A percentile compares a stretch with the other conserved stretches of the same genome.
Evolutionary conservation across 2,329 filamentous ascomycete species (phyloP).

Genomic region (Fusarium nurragi): DNA sequence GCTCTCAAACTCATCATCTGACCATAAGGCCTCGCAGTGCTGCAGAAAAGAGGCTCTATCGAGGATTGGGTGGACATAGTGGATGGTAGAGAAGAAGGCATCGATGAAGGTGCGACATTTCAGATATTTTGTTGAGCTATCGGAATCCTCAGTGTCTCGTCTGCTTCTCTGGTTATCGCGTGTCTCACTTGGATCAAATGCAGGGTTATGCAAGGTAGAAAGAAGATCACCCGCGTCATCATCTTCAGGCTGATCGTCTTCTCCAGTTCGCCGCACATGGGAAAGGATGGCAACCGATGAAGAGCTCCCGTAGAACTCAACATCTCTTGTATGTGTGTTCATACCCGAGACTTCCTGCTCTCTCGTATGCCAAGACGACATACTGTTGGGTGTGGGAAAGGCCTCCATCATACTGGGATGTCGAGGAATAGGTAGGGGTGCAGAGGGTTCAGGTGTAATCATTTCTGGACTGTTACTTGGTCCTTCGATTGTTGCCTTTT

Average conservation of each 20-base stretch:
- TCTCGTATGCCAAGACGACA: background rate
- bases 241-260: background rate
- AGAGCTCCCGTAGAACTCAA: background rate
- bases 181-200: background rate
- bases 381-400: background rate
- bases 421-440: background rate
- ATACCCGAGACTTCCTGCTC: background rate
- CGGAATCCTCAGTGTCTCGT: background rate
- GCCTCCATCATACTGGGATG: background rate
- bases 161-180: background rate
- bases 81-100: background rate
- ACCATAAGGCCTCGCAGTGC: background rate
- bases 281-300: background rate
- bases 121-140: background rate
- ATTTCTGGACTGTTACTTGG: background rate
- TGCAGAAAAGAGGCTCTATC: background rate
- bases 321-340: background rate
- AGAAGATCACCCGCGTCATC: background rate
- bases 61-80: background rate
- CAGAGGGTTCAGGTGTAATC: background rate
- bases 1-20: background rate
- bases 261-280: background rate
- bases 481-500: background rate
- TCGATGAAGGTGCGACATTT: background rate
- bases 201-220: background rate